Evolutionary conservation across 2,329 filamentous ascomycete genomes (phyloP).

Genomic region (Claviceps cyperi): DNA sequence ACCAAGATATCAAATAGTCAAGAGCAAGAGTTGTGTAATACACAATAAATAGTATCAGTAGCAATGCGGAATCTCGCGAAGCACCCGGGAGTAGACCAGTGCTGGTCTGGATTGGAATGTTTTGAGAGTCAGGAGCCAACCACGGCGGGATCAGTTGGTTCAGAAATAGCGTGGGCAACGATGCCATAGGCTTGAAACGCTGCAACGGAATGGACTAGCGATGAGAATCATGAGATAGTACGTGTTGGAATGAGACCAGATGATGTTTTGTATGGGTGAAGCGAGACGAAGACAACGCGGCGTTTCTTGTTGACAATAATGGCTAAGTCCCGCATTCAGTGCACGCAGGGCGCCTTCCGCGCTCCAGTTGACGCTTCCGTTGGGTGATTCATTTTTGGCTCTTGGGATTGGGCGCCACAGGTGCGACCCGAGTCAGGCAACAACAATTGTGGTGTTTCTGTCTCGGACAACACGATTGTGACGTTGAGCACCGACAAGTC

Average conservation of each 20-base stretch:
- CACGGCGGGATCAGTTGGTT: not conserved
- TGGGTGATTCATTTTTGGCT: not conserved
- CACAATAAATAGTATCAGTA: constrained; percentile 1
- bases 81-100: not conserved
- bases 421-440: not conserved
- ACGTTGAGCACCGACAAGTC: too few species aligned
- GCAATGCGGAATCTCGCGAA: constrained; percentile 5
- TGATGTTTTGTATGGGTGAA: not conserved
- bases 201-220: not conserved
- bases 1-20: not conserved
- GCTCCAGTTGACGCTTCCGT: too few species aligned
- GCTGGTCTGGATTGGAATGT: not conserved
- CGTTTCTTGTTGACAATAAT: not conserved
- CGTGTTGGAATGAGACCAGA: not conserved
- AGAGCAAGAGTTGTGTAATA: constrained; percentile 1
- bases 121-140: not conserved
- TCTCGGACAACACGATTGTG: too few species aligned
- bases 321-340: not conserved
- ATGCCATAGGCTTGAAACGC: not conserved
- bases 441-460: too few species aligned
- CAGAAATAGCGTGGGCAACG: not conserved
- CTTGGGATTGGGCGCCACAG: not conserved
- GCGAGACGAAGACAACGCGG: not conserved
- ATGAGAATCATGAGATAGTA: not conserved
- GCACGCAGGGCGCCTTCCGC: not conserved